Conservation (phyloP, 1,139 yeast species). For the Candida sojae region DNA sequence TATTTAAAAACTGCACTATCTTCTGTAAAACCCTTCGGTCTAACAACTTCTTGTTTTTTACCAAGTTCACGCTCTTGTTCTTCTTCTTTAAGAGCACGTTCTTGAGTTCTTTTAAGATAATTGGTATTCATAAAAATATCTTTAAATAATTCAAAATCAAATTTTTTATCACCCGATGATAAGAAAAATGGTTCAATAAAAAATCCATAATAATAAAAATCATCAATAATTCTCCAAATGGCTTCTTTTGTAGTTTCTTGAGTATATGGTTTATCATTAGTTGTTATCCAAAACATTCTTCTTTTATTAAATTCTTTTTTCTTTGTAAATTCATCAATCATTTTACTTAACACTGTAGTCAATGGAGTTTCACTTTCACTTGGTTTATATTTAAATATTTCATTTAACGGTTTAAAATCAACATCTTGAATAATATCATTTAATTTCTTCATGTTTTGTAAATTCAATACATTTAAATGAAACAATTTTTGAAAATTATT, state of each 20-base stretch:
- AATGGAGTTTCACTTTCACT: conserved; percentile 17
- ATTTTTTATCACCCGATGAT: conserved; percentile 24
- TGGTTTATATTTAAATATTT: conserved; percentile 18
- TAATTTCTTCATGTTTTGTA: conserved; percentile 41
- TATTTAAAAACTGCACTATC: conserved; percentile 13
- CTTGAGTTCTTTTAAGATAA: conserved; percentile 22
- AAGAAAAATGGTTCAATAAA: conserved; percentile 68
- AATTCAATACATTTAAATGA: conserved; percentile 36
- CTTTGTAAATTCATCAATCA: conserved; percentile 36
- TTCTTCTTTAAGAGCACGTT: conserved; percentile 4
- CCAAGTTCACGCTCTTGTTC: conserved; percentile 9
- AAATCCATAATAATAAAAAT: conserved; percentile 54
- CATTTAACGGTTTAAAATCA: conserved; percentile 16
- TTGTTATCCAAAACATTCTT: conserved; percentile 46
- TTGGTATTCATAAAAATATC: conserved; percentile 53
- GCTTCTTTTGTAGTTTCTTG: conserved; percentile 30
- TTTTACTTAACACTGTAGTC: conserved; percentile 26
- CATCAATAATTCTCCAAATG: conserved; percentile 61
- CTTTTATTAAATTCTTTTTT: conserved; percentile 34
- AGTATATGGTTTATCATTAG: conserved; percentile 39
- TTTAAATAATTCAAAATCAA: conserved; percentile 56
- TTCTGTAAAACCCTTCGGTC: conserved; percentile 12
- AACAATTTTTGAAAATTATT: conserved; percentile 29
- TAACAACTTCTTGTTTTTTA: conserved; percentile 10
- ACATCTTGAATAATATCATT: conserved; percentile 33